Evolutionary conservation across 1,284 basidiomycete genomes (phyloP).

Genomic region (Violaceomyces palustris): DNA sequence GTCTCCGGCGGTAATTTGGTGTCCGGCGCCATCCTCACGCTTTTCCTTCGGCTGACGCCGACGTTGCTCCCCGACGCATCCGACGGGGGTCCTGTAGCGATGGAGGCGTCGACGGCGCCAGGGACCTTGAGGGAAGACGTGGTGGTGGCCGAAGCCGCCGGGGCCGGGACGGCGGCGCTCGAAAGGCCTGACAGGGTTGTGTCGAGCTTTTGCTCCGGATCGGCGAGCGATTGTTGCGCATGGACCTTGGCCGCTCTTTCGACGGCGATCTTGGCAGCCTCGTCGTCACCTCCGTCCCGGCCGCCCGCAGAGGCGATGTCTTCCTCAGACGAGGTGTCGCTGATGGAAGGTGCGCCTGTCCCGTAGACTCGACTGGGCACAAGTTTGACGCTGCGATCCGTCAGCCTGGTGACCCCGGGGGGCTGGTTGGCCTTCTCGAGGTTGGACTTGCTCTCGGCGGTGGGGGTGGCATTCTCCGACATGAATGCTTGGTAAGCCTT

Average conservation of each 20-base stretch:
- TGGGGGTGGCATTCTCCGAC: conserved; percentile 10
- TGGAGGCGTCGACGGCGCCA: background rate
- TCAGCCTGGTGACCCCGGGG: conserved; percentile 15
- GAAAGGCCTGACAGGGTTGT: conserved; percentile 14
- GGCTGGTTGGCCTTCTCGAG: too few relatives aligned
- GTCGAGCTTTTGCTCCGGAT: conserved; percentile 21
- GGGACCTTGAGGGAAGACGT: conserved; percentile 4
- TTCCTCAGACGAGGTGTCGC: conserved; percentile 25
- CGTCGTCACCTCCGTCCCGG: background rate
- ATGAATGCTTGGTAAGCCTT: conserved; percentile 31
- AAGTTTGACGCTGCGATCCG: conserved; percentile 27
- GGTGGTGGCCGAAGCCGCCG: conserved; percentile 1
- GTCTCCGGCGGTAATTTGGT: conserved; percentile 44
- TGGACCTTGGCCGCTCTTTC: conserved; percentile 15
- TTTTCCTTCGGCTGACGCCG: conserved; percentile 34
- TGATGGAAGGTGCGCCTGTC: conserved; percentile 15
- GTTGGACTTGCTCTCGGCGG: conserved; percentile 6
- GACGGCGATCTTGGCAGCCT: background rate
- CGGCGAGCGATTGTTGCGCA: conserved; percentile 16
- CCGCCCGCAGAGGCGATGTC: conserved; percentile 5
- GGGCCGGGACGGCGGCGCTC: background rate
- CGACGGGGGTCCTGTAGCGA: background rate
- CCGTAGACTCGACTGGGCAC: conserved; percentile 31
- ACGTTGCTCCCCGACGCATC: conserved; percentile 8
- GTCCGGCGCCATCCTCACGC: conserved; percentile 48